A percentile compares a stretch with the other conserved stretches of the same genome.
phyloP scores from a whole-genome alignment of 2,329 filamentous ascomycete species.

The Thelonectria rubi region DNA sequence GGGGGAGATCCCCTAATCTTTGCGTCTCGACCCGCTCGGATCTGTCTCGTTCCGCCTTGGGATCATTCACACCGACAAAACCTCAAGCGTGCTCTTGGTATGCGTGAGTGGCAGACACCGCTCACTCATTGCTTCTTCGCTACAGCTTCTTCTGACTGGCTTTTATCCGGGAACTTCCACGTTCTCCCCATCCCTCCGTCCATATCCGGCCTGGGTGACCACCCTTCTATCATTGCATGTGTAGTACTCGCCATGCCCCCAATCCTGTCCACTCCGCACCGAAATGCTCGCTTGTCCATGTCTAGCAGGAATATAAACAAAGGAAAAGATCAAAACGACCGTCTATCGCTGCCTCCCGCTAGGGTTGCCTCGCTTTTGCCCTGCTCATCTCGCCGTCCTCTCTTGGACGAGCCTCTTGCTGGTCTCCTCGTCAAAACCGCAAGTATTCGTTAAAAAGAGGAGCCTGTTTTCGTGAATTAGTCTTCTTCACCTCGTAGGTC shows the following conservation, averaged over 20 bases:
- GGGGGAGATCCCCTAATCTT: slow-evolving; percentile 12
- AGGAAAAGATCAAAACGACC: slow-evolving; percentile 28
- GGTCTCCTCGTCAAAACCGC: slow-evolving; percentile 64
- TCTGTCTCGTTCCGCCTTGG: not conserved
- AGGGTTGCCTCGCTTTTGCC: not conserved
- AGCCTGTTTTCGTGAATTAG: slow-evolving; percentile 51
- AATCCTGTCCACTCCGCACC: slow-evolving; percentile 23
- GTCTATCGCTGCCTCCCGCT: slow-evolving; percentile 26
- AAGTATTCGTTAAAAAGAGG: slow-evolving; percentile 59
- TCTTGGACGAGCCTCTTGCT: slow-evolving; percentile 58
- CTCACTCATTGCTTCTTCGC: not conserved
- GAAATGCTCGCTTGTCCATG: slow-evolving; percentile 32
- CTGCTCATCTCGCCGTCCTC: slow-evolving; percentile 38
- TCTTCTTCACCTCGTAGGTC: not conserved
- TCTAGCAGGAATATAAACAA: slow-evolving; percentile 36
- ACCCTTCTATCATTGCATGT: slow-evolving; percentile 36
- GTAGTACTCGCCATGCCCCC: slow-evolving; percentile 34
- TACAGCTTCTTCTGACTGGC: not conserved
- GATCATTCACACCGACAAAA: not conserved
- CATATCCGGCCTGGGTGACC: slow-evolving; percentile 27
- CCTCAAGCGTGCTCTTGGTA: not conserved
- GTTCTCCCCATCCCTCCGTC: not conserved
- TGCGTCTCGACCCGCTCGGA: not conserved
- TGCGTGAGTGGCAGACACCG: not conserved
- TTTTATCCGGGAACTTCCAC: too few relatives aligned